Conservation (phyloP, 352 stramenopile genomes). For the Phytophthora nicotianae region DNA sequence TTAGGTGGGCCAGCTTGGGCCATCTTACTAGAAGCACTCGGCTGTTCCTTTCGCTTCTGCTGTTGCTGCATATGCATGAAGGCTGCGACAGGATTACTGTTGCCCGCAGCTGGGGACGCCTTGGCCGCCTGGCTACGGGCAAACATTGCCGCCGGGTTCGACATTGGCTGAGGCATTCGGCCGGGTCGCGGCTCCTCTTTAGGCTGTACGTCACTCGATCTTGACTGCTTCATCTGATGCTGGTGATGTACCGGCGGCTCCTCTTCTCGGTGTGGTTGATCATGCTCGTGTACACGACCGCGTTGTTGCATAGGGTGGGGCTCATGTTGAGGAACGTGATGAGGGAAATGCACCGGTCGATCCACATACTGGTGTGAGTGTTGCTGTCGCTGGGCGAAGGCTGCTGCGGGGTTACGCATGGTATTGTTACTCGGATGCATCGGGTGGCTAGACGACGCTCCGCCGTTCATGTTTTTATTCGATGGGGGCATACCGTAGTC, state of each 20-base stretch:
- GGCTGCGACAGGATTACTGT: constrained; percentile 52
- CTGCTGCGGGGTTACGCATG: constrained; percentile 41
- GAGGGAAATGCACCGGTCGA: constrained; percentile 17
- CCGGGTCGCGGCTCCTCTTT: constrained; percentile 21
- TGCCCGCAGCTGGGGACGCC: constrained; percentile 9
- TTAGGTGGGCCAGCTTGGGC: constrained; percentile 23
- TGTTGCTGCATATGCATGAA: constrained; percentile 67
- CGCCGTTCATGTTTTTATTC: constrained; percentile 25
- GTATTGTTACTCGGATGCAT: constrained; percentile 28
- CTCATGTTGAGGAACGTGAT: constrained; percentile 29
- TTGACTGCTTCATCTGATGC: constrained; percentile 25
- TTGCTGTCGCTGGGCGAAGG: constrained; percentile 50
- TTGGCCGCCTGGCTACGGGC: constrained; percentile 49
- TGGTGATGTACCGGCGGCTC: constrained; percentile 26
- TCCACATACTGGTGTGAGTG: constrained; percentile 35
- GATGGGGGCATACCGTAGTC: constrained; percentile 34
- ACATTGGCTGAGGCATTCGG: constrained; percentile 23
- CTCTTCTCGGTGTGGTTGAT: constrained; percentile 38
- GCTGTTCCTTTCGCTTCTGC: constrained; percentile 34
- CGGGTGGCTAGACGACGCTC: constrained; percentile 17
- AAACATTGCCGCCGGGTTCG: constrained; percentile 70
- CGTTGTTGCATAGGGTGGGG: constrained; percentile 17
- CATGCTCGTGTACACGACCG: constrained; percentile 27
- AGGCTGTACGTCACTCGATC: constrained; percentile 6
- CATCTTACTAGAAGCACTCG: constrained; percentile 15